Evolutionary conservation across 1,284 basidiomycete genomes (phyloP).

Genomic region (Cutaneotrichosporon cavernicola): DNA sequence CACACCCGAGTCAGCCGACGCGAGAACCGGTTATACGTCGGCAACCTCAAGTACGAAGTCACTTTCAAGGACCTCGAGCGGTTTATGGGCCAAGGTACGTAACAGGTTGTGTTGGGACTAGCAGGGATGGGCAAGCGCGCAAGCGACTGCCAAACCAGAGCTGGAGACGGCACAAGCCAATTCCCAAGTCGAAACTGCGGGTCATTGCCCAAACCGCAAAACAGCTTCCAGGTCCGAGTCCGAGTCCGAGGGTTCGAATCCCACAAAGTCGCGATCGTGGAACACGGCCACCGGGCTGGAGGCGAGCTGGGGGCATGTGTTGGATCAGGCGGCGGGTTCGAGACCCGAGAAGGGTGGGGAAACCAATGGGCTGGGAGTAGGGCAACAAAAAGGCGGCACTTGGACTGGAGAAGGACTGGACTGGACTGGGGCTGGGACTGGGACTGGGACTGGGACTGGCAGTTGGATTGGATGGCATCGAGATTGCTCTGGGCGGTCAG

Average conservation of each 20-base stretch:
- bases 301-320: not conserved
- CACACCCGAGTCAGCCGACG: slow-evolving; percentile 91
- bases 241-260: not conserved
- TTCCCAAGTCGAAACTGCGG: not conserved
- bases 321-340: not conserved
- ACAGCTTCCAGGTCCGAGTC: not conserved
- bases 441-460: slow-evolving; percentile 9
- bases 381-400: slow-evolving; percentile 3
- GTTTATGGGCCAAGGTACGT: slow-evolving; percentile 99
- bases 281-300: slow-evolving; percentile 2
- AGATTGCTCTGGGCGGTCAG: not conserved
- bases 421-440: slow-evolving; percentile 3
- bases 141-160: not conserved
- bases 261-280: not conserved
- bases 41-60: slow-evolving; percentile 96
- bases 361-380: slow-evolving; percentile 4
- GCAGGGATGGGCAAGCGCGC: not conserved
- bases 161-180: not conserved
- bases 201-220: not conserved
- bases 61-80: slow-evolving; percentile 96
- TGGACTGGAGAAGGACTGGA: slow-evolving; percentile 4
- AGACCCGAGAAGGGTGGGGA: not conserved
- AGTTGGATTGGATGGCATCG: slow-evolving; percentile 13
- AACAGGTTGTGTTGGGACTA: not conserved
- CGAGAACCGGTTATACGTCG: slow-evolving; percentile 97